Conservation (phyloP, 441 rosid species). For the California macrophylla region DNA sequence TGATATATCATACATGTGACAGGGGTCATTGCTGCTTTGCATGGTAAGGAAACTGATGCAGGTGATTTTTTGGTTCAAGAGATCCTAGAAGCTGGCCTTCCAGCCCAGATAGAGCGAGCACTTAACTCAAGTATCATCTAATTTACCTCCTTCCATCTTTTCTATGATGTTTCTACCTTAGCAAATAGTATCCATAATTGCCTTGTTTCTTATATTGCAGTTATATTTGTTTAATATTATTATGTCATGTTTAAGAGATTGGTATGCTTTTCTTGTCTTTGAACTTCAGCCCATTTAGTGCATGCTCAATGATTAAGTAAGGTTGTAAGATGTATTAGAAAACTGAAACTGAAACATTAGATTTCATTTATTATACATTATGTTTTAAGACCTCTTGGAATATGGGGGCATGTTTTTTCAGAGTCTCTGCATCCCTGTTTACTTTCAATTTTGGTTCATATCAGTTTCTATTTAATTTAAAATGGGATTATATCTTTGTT, state of each 20-base stretch:
- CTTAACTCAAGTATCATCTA: constrained; percentile 41
- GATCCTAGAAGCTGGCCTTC: constrained; percentile 76
- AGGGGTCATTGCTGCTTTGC: constrained; percentile 76
- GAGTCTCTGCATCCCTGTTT: not conserved
- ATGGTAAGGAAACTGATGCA: constrained; percentile 73
- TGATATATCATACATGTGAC: constrained; percentile 19
- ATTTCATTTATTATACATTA: not conserved
- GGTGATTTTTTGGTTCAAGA: constrained; percentile 76
- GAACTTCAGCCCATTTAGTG: not conserved
- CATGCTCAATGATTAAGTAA: not conserved
- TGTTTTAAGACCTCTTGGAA: not conserved
- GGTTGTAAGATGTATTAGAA: not conserved
- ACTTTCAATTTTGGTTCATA: not conserved
- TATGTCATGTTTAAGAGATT: not conserved
- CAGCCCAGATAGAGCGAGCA: constrained; percentile 59
- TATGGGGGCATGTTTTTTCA: not conserved
- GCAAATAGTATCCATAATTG: not conserved
- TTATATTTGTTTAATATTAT: not conserved
- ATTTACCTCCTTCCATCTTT: constrained; percentile 15
- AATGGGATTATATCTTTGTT: not conserved
- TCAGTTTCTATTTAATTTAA: not conserved
- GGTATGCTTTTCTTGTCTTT: constrained; percentile 1
- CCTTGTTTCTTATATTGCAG: not conserved
- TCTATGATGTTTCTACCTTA: not conserved
- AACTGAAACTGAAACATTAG: not conserved